Percentiles rank a stretch among this genome's conserved stretches.
These are phyloP conservation scores for Penicillium sp. DNA, from an alignment of 2,329 filamentous ascomycete species.

Conservation along the genomic window DNA sequence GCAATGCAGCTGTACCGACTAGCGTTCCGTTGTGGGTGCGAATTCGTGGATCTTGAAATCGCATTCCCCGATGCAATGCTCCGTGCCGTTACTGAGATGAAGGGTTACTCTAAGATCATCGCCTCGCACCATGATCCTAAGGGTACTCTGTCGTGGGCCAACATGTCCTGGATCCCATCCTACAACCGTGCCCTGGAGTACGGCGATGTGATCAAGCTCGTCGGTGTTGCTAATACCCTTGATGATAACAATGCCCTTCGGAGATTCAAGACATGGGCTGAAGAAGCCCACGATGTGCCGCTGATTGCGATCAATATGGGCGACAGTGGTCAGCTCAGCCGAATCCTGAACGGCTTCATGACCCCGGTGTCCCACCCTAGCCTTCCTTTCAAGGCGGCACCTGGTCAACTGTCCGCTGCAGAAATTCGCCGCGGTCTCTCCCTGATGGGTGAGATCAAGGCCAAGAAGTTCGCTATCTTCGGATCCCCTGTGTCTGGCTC, in stretches of 20 bases:
- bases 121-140: constrained; percentile 91
- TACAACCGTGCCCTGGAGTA: constrained; percentile 89
- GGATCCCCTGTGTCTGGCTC: constrained; percentile 80
- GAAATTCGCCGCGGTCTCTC: constrained; percentile 80
- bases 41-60: constrained; percentile 92
- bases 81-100: constrained; percentile 63
- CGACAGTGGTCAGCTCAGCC: constrained; percentile 76
- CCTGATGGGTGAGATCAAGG: constrained; percentile 72
- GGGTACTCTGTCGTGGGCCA: constrained; percentile 77
- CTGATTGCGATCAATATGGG: constrained; percentile 98
- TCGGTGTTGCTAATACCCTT: constrained; percentile 71
- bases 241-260: constrained; percentile 85
- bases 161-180: constrained; percentile 85
- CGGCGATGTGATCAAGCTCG: constrained; percentile 91
- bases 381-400: constrained; percentile 89
- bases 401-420: constrained; percentile 84
- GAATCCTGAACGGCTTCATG: constrained; percentile 87
- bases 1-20: constrained; percentile 72
- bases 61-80: constrained; percentile 76
- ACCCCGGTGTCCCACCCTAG: constrained; percentile 89
- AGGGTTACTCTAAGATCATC: constrained; percentile 77
- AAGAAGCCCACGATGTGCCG: constrained; percentile 70
- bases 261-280: constrained; percentile 75
- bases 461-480: constrained; percentile 80
- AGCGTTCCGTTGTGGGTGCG: constrained; percentile 78